Base-by-base conservation (phyloP, 2,329 filamentous ascomycete genomes). In the Epicoccum sorghinum region DNA sequence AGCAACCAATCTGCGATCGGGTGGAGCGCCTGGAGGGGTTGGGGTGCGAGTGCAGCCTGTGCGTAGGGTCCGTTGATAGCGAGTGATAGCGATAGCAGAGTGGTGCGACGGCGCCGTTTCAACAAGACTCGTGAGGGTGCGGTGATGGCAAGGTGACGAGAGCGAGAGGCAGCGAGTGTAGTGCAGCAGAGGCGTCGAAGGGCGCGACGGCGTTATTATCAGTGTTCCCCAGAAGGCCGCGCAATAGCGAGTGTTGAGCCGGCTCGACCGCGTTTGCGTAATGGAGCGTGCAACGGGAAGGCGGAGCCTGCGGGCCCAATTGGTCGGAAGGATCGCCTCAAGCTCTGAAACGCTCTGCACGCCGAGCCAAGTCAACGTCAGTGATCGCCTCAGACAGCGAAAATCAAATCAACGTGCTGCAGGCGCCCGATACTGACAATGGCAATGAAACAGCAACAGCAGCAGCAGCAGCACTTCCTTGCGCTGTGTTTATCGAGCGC, bases 1-100 rank as follows among this genome's bases (percentile, higher is more conserved):
- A 52, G 63, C 37, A 51, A 44, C 52, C 39, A 56, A 51, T 18
- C 38, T 56, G 53, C 49, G 52, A 56, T 55, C 35, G 29, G 43
- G 61, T 57, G 52, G 59, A 59, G 38, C 55, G 47, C 41, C 55
- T 51, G 29, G 52, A 46, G 35, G 52, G 45, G 52, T 55, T 53
- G 52, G 47, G 52, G 30, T 46, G 61, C 55, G 53, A 43, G n/a
- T 35, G 58, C 60, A 61, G 57, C 57, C 61, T 57, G 52, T 47
- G 63, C 57, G 65, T 55, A 52, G 50, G 47, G 46, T 47, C 40
- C 48, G 47, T 47, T 52, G 52, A 45, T 51, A 48, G 52, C 39
- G 42, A 24, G 53, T 48, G 56, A 58, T 58, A 52, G 52, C 57
- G 60, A 46, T 52, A 52, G 60, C 50, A 52, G 60, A 47, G 57